A percentile compares a stretch with the other conserved stretches of the same genome.
phyloP scores from a whole-genome alignment of 345 rosid species.

The Populus tremula region DNA sequence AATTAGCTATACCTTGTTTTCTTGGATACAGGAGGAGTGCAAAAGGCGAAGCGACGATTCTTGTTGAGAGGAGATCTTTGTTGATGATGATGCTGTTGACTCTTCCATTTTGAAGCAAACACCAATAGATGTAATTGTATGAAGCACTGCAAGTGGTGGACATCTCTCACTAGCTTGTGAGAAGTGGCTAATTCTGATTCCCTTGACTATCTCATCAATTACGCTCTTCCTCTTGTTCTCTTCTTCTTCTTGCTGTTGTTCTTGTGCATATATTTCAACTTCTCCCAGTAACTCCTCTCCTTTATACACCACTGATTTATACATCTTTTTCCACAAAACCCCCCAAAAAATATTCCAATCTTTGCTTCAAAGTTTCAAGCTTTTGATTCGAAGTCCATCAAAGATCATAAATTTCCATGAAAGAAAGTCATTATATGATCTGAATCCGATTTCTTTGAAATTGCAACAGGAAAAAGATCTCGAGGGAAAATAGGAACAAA shows the following conservation, averaged over 20 bases:
- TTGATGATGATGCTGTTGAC: not conserved
- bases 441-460: not conserved
- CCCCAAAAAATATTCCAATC: not conserved
- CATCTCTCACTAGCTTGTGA: constrained; percentile 88
- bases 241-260: constrained; percentile 29
- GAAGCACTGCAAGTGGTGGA: constrained; percentile 89
- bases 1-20: constrained; percentile 80
- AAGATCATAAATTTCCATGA: not conserved
- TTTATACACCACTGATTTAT: constrained; percentile 63
- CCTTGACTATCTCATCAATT: constrained; percentile 56
- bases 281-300: constrained; percentile 71
- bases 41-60: constrained; percentile 62
- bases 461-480: constrained; percentile 2
- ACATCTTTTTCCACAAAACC: constrained; percentile 34
- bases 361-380: constrained; percentile 8
- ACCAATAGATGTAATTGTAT: constrained; percentile 52
- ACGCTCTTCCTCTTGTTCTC: constrained; percentile 34
- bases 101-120: constrained; percentile 91
- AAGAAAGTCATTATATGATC: constrained; percentile 1
- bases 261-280: constrained; percentile 65
- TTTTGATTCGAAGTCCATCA: not conserved
- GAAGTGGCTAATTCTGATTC: constrained; percentile 62
- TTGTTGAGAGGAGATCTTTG: constrained; percentile 39
- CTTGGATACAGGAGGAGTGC: constrained; percentile 75
- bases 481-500: constrained; percentile 3